Evolutionary conservation across 805 yeast species (phyloP).

Genomic region (Middelhovenomyces tepae): DNA sequence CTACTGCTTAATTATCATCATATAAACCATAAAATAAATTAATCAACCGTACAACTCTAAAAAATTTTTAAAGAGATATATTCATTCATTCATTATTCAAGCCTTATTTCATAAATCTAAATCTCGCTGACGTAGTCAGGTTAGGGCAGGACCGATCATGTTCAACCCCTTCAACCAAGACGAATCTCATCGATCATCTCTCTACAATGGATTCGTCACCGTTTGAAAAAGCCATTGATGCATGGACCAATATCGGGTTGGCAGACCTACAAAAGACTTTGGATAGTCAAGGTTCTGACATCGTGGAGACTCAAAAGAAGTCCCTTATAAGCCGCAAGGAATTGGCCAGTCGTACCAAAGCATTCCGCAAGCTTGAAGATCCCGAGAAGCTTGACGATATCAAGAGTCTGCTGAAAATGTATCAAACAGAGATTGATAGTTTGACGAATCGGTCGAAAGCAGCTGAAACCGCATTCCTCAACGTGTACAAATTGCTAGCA

Average conservation of each 20-base stretch:
- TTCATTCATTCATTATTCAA: too few species aligned
- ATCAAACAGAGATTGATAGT: slow-evolving; percentile 82
- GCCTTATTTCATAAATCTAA: too few species aligned
- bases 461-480: slow-evolving; percentile 66
- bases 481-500: slow-evolving; percentile 63
- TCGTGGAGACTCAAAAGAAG: slow-evolving; percentile 59
- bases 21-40: too few species aligned
- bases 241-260: slow-evolving; percentile 70
- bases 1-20: too few species aligned
- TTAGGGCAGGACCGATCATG: too few species aligned
- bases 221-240: slow-evolving; percentile 52
- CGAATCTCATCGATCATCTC: too few species aligned
- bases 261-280: slow-evolving; percentile 60
- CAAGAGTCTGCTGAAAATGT: slow-evolving; percentile 58
- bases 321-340: slow-evolving; percentile 66
- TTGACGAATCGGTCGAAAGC: slow-evolving; percentile 69
- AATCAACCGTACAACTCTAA: too few species aligned
- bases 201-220: slow-evolving; percentile 39
- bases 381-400: slow-evolving; percentile 57
- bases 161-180: too few species aligned
- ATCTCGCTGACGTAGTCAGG: too few species aligned
- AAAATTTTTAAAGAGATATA: too few species aligned
- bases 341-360: slow-evolving; percentile 78
- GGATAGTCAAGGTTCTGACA: slow-evolving; percentile 65
- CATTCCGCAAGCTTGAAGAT: slow-evolving; percentile 63